These are phyloP conservation scores for Phytopythium litorale DNA, from an alignment of 352 stramenopile species.

Conservation along the genomic window DNA sequence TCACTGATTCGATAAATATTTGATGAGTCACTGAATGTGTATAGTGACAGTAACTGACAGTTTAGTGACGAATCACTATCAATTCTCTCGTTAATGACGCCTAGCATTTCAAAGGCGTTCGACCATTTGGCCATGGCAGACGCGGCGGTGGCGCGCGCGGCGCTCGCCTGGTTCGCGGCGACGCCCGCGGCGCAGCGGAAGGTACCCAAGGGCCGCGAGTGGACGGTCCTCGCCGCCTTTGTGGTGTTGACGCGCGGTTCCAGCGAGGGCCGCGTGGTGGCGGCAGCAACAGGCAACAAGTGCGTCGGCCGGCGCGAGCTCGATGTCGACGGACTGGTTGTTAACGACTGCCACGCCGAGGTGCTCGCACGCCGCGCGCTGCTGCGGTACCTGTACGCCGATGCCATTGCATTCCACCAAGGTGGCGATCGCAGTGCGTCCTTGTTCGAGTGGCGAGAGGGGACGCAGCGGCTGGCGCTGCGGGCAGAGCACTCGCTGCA, in stretches of 20 bases:
- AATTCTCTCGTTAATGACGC: background rate
- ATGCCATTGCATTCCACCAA: constrained; percentile 42
- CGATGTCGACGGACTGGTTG: constrained; percentile 62
- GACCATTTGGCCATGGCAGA: background rate
- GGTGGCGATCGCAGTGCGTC: constrained; percentile 11
- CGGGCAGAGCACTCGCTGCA: constrained; percentile 69
- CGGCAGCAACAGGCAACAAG: constrained; percentile 68
- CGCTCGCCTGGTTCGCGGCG: constrained; percentile 56
- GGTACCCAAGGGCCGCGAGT: constrained; percentile 32
- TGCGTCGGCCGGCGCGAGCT: constrained; percentile 71
- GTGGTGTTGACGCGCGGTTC: constrained; percentile 25
- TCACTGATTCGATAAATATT: no score
- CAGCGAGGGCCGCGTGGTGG: constrained; percentile 40
- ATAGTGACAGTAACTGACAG: background rate
- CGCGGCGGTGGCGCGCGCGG: constrained; percentile 33
- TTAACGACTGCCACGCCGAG: constrained; percentile 94
- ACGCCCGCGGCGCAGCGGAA: constrained; percentile 57
- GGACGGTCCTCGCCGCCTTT: constrained; percentile 62
- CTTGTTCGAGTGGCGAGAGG: constrained; percentile 38
- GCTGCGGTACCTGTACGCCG: constrained; percentile 80
- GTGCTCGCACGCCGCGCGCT: constrained; percentile 84
- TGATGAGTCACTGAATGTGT: background rate
- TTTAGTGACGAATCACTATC: background rate
- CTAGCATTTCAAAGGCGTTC: background rate
- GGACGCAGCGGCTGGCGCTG: constrained; percentile 39